phyloP scores from a whole-genome alignment of 495 filamentous ascomycete genomes.

The Neurospora sp. region DNA sequence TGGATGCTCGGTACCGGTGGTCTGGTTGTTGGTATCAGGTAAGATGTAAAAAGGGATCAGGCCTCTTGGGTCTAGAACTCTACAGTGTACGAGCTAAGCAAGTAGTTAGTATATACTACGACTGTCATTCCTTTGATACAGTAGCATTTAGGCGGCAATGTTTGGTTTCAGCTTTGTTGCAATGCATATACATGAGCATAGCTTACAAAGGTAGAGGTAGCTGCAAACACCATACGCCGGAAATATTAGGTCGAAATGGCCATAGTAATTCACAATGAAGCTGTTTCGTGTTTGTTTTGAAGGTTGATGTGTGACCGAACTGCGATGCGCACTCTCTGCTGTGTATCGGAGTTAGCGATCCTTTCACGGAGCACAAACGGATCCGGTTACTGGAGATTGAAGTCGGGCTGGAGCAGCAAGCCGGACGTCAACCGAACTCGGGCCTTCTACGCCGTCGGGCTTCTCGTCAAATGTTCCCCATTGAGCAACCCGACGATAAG shows the following conservation, averaged over 20 bases:
- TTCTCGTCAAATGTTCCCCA: background rate
- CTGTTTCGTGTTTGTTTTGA: background rate
- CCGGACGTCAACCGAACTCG: background rate
- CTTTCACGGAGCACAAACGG: background rate
- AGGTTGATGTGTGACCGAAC: background rate
- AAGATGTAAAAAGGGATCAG: background rate
- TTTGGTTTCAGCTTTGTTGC: background rate
- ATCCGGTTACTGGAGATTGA: background rate
- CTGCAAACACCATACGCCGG: background rate
- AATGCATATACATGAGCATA: background rate
- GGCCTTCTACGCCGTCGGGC: background rate
- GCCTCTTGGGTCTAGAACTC: background rate
- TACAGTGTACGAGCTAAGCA: background rate
- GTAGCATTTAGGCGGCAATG: background rate
- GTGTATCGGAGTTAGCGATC: background rate
- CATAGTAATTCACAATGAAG: background rate
- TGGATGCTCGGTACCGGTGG: background rate
- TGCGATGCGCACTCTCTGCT: background rate
- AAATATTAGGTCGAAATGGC: background rate
- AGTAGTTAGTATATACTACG: background rate
- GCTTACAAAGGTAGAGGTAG: background rate
- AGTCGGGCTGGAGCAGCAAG: background rate
- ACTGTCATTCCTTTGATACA: background rate
- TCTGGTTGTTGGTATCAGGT: background rate
- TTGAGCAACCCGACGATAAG: background rate